Percentiles rank a stretch among this genome's conserved stretches.
These are phyloP conservation scores for Tilletiopsis washingtonensis DNA, from an alignment of 1,284 basidiomycete species.

Conservation along the genomic window DNA sequence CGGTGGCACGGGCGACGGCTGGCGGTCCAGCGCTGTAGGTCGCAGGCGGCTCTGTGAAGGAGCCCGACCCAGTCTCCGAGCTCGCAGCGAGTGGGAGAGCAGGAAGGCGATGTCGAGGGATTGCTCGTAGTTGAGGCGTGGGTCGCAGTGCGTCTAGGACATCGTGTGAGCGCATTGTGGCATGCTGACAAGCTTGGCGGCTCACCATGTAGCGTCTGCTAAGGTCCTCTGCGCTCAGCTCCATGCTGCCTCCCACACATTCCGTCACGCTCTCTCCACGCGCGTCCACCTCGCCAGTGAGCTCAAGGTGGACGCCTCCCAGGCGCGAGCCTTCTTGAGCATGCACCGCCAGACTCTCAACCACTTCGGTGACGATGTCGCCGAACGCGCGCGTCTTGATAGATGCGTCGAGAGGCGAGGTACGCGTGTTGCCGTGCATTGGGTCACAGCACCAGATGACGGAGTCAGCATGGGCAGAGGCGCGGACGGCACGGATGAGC, in stretches of 20 bases:
- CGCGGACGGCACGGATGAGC: conserved; percentile 76
- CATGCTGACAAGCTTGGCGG: neutral
- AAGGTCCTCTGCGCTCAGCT: conserved; percentile 53
- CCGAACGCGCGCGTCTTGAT: conserved; percentile 71
- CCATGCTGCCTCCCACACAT: conserved; percentile 57
- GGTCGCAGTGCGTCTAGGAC: conserved; percentile 40
- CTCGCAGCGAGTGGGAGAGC: conserved; percentile 34
- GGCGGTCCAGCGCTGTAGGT: no score
- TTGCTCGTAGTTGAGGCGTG: conserved; percentile 55
- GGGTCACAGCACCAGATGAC: conserved; percentile 94
- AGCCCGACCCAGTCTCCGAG: conserved; percentile 18
- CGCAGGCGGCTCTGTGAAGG: no score
- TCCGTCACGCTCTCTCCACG: conserved; percentile 80
- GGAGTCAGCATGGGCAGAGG: conserved; percentile 61
- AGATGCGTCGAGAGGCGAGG: conserved; percentile 32
- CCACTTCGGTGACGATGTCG: conserved; percentile 72
- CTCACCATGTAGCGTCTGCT: conserved; percentile 53
- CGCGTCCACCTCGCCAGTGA: conserved; percentile 88
- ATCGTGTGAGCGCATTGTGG: neutral
- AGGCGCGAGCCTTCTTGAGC: conserved; percentile 62
- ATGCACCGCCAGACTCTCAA: conserved; percentile 51
- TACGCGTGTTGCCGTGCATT: conserved; percentile 74
- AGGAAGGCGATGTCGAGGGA: conserved; percentile 48
- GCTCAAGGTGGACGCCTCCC: conserved; percentile 91
- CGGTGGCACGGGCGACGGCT: no score